phyloP scores from a whole-genome alignment of 352 stramenopile species.

The Globisporangium takayamanum region DNA sequence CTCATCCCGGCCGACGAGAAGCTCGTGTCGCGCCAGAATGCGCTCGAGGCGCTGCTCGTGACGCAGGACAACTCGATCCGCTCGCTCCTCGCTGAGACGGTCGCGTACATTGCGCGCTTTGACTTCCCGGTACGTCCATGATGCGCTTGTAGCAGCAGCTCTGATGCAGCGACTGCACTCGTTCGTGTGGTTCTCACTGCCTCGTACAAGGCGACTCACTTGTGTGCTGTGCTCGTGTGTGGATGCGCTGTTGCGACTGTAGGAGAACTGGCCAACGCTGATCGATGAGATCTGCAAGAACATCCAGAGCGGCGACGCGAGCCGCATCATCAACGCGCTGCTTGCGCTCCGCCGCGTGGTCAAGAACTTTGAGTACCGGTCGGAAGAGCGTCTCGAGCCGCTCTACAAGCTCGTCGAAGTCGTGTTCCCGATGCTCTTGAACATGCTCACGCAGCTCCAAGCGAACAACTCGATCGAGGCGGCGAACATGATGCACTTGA shows the following conservation, averaged over 20 bases:
- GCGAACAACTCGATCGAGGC: slow-evolving; percentile 88
- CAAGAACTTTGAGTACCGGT: slow-evolving; percentile 98
- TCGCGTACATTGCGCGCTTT: slow-evolving; percentile 92
- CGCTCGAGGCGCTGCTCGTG: slow-evolving; percentile 76
- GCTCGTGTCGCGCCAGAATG: slow-evolving; percentile 56
- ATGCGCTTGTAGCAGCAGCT: background rate
- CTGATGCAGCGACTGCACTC: background rate
- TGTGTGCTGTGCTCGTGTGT: background rate
- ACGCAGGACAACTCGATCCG: slow-evolving; percentile 88
- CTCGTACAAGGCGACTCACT: background rate
- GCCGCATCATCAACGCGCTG: slow-evolving; percentile 87
- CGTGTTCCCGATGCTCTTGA: slow-evolving; percentile 91
- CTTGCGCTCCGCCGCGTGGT: slow-evolving; percentile 93
- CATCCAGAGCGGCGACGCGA: slow-evolving; percentile 85
- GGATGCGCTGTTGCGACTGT: background rate
- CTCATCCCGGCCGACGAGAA: slow-evolving; percentile 66
- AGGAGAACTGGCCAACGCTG: slow-evolving; percentile 89
- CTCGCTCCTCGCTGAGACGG: slow-evolving; percentile 91
- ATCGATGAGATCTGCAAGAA: slow-evolving; percentile 85
- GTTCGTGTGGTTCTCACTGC: background rate
- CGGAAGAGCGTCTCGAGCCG: slow-evolving; percentile 79
- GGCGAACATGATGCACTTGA: slow-evolving; percentile 91
- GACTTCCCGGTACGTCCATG: slow-evolving; percentile 87
- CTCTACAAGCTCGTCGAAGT: slow-evolving; percentile 91
- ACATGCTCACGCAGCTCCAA: slow-evolving; percentile 85